Conservation (phyloP, 495 filamentous ascomycete genomes). For the Bathelium albidoporum region DNA sequence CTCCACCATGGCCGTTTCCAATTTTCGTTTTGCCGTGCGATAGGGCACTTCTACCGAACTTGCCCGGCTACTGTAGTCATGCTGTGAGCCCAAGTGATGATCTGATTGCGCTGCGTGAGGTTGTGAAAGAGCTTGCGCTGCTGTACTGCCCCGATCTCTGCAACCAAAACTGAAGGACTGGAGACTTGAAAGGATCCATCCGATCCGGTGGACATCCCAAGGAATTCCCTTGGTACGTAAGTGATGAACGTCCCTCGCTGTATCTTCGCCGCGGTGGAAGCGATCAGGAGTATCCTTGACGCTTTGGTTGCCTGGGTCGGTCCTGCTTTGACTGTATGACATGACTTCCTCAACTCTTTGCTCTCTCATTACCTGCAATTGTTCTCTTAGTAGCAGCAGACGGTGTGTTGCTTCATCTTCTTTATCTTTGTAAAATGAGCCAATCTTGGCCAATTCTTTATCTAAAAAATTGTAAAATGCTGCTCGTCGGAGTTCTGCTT, state of each 20-base stretch:
- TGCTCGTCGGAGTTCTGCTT: conserved; percentile 51
- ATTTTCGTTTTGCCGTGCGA: conserved; percentile 73
- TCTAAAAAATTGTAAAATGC: conserved; percentile 78
- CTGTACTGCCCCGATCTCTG: too few relatives aligned
- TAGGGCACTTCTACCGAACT: conserved; percentile 53
- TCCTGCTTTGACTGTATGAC: conserved; percentile 28
- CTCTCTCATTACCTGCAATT: conserved; percentile 81
- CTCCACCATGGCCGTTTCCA: conserved; percentile 83
- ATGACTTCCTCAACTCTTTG: conserved; percentile 62
- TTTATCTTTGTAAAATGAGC: conserved; percentile 71
- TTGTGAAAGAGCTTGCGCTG: conserved; percentile 35
- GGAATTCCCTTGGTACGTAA: too few relatives aligned
- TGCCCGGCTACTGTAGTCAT: conserved; percentile 31
- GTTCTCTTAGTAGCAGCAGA: conserved; percentile 58
- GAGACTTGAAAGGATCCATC: too few relatives aligned
- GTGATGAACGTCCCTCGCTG: too few relatives aligned
- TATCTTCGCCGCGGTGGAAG: too few relatives aligned
- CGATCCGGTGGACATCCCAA: too few relatives aligned
- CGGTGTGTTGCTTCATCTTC: conserved; percentile 68
- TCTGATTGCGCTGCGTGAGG: conserved; percentile 30
- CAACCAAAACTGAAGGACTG: too few relatives aligned
- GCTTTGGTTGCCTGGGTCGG: conserved; percentile 14
- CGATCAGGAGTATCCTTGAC: background rate
- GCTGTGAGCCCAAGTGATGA: too few relatives aligned
- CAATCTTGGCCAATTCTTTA: conserved; percentile 70